Percentiles rank a stretch among this genome's conserved stretches.
These are phyloP conservation scores for Papiliotrema flavescens DNA, from an alignment of 1,284 basidiomycete genomes.

Conservation along the genomic window DNA sequence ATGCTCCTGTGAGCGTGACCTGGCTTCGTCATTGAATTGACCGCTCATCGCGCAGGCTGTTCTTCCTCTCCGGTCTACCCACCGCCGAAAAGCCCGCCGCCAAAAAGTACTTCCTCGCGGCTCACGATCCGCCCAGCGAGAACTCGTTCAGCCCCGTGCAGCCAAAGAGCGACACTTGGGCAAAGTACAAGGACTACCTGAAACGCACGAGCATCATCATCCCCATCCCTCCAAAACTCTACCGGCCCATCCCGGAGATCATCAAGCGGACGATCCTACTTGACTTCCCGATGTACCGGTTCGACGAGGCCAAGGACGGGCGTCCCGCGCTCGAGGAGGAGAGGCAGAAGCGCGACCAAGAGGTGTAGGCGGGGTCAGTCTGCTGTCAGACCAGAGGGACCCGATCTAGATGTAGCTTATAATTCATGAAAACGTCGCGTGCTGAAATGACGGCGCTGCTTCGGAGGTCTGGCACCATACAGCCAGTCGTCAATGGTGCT, in stretches of 20 bases:
- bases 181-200: conserved; percentile 58
- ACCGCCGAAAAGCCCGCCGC: conserved; percentile 69
- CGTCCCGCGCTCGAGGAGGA: conserved; percentile 52
- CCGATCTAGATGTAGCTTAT: too few species aligned
- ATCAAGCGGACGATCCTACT: conserved; percentile 61
- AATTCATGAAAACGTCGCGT: too few species aligned
- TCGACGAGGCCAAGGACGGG: conserved; percentile 58
- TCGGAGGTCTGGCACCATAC: too few species aligned
- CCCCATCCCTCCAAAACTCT: conserved; percentile 61
- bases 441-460: too few species aligned
- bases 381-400: too few species aligned
- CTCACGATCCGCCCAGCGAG: conserved; percentile 39
- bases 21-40: not conserved
- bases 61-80: conserved; percentile 68
- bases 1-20: conserved; percentile 53
- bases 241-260: conserved; percentile 56
- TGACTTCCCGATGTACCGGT: conserved; percentile 63
- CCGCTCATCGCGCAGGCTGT: conserved; percentile 50
- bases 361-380: not conserved
- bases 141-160: not conserved
- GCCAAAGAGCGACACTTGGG: conserved; percentile 50
- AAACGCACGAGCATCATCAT: conserved; percentile 63
- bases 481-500: too few species aligned
- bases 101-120: conserved; percentile 62
- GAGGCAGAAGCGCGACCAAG: conserved; percentile 18